phyloP scores from a whole-genome alignment of 768 basidiomycete genomes.

The Pisolithus microcarpus region DNA sequence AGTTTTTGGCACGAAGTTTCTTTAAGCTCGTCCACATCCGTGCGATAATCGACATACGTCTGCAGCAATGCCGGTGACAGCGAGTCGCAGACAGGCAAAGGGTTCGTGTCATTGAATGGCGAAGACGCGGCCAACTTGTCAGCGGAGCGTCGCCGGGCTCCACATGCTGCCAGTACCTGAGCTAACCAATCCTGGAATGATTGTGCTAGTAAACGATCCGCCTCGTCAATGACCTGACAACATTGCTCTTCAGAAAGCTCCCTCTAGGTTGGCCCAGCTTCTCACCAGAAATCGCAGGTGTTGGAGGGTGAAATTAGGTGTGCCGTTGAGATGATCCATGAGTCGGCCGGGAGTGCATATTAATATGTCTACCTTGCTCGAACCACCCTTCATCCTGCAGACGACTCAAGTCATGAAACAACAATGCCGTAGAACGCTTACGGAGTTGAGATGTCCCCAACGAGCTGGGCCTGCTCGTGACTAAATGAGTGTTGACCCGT shows the following conservation, averaged over 20 bases:
- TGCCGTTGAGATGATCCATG: constrained; percentile 87
- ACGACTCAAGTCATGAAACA: neutral
- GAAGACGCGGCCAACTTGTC: neutral
- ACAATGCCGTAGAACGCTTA: constrained; percentile 24
- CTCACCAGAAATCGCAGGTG: constrained; percentile 91
- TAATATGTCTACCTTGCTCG: constrained; percentile 86
- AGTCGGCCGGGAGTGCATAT: constrained; percentile 94
- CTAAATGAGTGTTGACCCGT: constrained; percentile 93
- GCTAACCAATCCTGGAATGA: constrained; percentile 95
- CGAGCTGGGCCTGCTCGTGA: constrained; percentile 80
- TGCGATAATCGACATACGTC: constrained; percentile 22
- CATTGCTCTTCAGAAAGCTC: neutral
- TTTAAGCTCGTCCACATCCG: constrained; percentile 52
- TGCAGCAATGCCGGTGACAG: constrained; percentile 55
- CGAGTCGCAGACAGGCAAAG: constrained; percentile 29
- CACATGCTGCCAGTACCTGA: constrained; percentile 73
- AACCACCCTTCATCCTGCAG: constrained; percentile 69
- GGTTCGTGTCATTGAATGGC: constrained; percentile 4
- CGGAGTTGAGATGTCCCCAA: constrained; percentile 52
- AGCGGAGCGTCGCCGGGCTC: constrained; percentile 28
- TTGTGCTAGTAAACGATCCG: constrained; percentile 90
- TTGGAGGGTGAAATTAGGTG: constrained; percentile 85
- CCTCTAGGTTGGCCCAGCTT: constrained; percentile 3
- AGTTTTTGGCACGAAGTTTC: constrained; percentile 83
- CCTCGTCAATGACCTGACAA: constrained; percentile 88